Conservation (phyloP, 768 basidiomycete genomes). For the Crepidotus variabilis region DNA sequence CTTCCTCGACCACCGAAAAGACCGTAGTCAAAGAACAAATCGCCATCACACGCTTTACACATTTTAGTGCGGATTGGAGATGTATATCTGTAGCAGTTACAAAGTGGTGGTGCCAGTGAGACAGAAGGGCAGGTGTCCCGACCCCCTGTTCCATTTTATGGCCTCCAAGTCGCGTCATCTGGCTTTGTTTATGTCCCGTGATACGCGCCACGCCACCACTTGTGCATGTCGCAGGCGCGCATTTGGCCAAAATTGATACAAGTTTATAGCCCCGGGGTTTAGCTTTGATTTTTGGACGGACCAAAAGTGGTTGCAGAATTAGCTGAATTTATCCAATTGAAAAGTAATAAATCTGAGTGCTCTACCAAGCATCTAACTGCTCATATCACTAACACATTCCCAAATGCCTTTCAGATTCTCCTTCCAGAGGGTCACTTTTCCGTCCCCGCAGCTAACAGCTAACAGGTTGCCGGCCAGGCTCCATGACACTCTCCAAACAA, state of each 20-base stretch:
- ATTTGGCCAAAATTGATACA: too few species aligned
- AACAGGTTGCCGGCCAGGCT: constrained; percentile 94
- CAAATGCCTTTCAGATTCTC: constrained; percentile 92
- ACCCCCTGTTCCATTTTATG: too few species aligned
- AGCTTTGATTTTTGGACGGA: background rate
- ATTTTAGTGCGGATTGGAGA: too few species aligned
- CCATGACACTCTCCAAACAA: constrained; percentile 99
- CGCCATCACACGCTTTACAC: background rate
- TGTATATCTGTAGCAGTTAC: too few species aligned
- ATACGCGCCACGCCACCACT: too few species aligned
- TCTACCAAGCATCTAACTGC: constrained; percentile 48
- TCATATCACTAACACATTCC: constrained; percentile 97
- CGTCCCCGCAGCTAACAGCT: constrained; percentile 96
- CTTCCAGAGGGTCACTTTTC: constrained; percentile 98
- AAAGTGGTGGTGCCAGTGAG: too few species aligned
- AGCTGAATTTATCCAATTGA: constrained; percentile 8
- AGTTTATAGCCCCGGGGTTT: too few species aligned
- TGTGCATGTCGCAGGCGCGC: too few species aligned
- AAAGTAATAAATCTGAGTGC: background rate
- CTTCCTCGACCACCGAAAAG: constrained; percentile 1
- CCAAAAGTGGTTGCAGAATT: background rate
- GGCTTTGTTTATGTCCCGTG: too few species aligned
- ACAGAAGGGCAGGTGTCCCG: too few species aligned
- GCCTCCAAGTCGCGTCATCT: too few species aligned
- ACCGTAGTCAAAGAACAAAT: background rate